These are phyloP conservation scores for Carex littledalei DNA, from an alignment of 176 grass and related monocot genomes.

Conservation along the genomic window DNA sequence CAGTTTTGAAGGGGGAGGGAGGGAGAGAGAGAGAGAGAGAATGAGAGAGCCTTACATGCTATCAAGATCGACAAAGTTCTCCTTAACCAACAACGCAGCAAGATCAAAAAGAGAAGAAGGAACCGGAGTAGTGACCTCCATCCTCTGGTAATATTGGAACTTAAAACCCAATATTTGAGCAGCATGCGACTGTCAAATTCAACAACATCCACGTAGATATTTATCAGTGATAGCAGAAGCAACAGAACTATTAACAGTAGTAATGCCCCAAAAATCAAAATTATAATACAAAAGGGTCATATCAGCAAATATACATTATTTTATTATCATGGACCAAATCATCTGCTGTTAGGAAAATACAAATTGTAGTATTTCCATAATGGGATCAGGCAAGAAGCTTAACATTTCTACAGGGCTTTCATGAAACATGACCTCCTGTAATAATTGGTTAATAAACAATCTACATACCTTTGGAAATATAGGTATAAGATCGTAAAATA, in stretches of 20 bases:
- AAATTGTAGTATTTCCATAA: neutral
- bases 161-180: slow-evolving; percentile 99
- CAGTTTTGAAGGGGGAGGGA: neutral
- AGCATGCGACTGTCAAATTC: slow-evolving; percentile 74
- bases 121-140: slow-evolving; percentile 67
- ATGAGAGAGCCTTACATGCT: slow-evolving; percentile 56
- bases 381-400: neutral
- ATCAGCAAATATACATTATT: neutral
- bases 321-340: neutral
- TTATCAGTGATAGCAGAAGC: neutral
- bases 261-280: slow-evolving; percentile 11
- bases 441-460: slow-evolving; percentile 5
- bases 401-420: neutral
- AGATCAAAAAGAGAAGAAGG: slow-evolving; percentile 70
- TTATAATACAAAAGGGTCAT: neutral
- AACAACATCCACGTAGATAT: neutral
- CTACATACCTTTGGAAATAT: slow-evolving; percentile 90
- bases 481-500: slow-evolving; percentile 89
- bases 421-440: neutral
- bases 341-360: slow-evolving; percentile 2
- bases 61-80: slow-evolving; percentile 84
- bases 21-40: neutral
- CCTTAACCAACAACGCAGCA: slow-evolving; percentile 81
- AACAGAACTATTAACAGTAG: slow-evolving; percentile 14
- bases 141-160: slow-evolving; percentile 93